These are phyloP conservation scores for Fusarium redolens DNA, from an alignment of 2,329 filamentous ascomycete species.

Conservation along the genomic window DNA sequence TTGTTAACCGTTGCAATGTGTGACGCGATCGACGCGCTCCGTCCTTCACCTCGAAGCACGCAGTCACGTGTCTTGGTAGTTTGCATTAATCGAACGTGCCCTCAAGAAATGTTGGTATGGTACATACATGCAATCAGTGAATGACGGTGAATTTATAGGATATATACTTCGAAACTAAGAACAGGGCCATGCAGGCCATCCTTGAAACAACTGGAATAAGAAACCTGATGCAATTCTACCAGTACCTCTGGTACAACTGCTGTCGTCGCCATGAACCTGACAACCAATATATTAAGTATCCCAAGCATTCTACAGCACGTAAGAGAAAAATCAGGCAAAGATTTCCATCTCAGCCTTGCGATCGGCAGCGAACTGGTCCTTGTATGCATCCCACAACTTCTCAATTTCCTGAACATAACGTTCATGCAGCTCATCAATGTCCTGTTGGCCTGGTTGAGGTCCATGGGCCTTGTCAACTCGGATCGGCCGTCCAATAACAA, in stretches of 20 bases:
- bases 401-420: constrained; percentile 81
- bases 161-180: not conserved
- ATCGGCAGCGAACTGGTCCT: constrained; percentile 76
- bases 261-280: not conserved
- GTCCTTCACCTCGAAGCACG: constrained; percentile 27
- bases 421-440: constrained; percentile 83
- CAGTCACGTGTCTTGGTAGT: constrained; percentile 37
- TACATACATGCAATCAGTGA: not conserved
- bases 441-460: constrained; percentile 74
- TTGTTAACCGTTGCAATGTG: not conserved
- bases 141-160: not conserved
- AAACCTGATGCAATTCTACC: not conserved
- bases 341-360: constrained; percentile 75
- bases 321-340: constrained; percentile 59
- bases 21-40: constrained; percentile 41
- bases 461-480: constrained; percentile 68
- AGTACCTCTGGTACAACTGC: not conserved
- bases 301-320: not conserved
- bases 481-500: constrained; percentile 89
- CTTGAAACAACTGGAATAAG: not conserved
- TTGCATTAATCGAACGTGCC: not conserved
- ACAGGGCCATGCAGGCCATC: too few relatives aligned
- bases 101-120: not conserved
- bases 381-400: constrained; percentile 80
- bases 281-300: not conserved